Conservation (phyloP, 2,329 filamentous ascomycete genomes). For the Trichophyton mentagrophytes region DNA sequence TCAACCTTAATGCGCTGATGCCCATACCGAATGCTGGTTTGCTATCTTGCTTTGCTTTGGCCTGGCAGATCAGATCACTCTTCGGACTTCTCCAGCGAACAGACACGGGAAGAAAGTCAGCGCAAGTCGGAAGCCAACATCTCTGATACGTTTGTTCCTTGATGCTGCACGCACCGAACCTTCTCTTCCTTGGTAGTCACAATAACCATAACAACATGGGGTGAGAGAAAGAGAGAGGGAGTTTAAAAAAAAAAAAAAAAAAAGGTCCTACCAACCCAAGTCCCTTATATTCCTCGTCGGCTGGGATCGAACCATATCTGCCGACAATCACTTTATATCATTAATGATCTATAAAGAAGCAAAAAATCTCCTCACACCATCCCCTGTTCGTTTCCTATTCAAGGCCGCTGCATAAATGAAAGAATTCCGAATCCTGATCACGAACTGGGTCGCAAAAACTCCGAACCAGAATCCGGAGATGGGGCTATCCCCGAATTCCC, state of each 20-base stretch:
- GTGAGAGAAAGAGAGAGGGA: too few relatives aligned
- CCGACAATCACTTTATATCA: not conserved
- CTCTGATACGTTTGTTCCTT: not conserved
- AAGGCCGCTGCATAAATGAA: not conserved
- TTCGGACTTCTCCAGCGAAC: not conserved
- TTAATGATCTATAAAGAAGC: conserved; percentile 1
- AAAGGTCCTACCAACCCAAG: not conserved
- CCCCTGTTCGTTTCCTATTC: not conserved
- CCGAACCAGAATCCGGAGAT: not conserved
- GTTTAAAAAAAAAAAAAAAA: too few relatives aligned
- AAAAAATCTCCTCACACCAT: not conserved
- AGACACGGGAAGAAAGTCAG: not conserved
- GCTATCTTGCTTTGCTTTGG: not conserved
- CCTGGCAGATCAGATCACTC: not conserved
- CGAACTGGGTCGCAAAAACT: not conserved
- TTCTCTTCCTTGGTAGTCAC: not conserved
- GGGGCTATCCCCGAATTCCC: not conserved
- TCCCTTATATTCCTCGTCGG: not conserved
- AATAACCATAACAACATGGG: not conserved
- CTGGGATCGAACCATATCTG: not conserved
- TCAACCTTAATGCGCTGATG: not conserved
- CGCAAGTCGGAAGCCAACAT: not conserved
- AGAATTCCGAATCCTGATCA: not conserved
- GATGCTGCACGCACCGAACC: not conserved
- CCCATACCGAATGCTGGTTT: too few relatives aligned